Base-by-base conservation (phyloP, 306 rosid species). In the Pterocarpus macrocarpus region DNA sequence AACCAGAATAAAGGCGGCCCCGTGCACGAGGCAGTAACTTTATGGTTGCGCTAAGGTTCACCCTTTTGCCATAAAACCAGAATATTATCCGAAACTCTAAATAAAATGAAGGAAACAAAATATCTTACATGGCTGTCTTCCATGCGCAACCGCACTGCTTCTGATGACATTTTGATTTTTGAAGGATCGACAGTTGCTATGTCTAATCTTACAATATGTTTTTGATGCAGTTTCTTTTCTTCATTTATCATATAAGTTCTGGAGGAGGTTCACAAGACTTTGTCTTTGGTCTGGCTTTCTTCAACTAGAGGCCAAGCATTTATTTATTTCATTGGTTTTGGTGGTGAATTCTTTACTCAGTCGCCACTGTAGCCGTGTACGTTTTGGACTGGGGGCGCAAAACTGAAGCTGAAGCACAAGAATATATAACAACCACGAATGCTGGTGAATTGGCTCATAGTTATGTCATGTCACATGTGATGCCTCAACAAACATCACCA, bases 81-180 rank as follows among this genome's bases (percentile, higher is more conserved):
- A 67, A 35, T 17, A 39, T 52, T 34, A 73, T 8, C 39, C 15
- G 1, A 62, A 57, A 72, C 2, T 12, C 17, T 32, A 4, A 12
- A 36, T 1, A 34, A 8, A 28, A 49, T 69, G 14, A 66, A 49
- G 57, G 53, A 64, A 71, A 41, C n/a, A 65, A 7, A 7, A 52
- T 22, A 52, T 50, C 64, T 87, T 87, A 92, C 98, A 64, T 83
- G 82, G 61, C 9, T 81, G 71, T 87, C 90, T 55, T 64, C 78
- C 22, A 87, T 15, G 1, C 3, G 85, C 79, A 92, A 76, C 64
- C 85, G 70, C 52, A 91, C 91, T 58, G 85, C 87, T 39, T 72
- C 76, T 34, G 92, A 77, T 16, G 92, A 44, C 97, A 90, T 92
- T 71, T 64, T 50, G 83, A 50, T 87, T 92, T 75, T 64, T 38